These are phyloP conservation scores for Starmerella roubikii DNA, from an alignment of 805 yeast species.

Conservation along the genomic window DNA sequence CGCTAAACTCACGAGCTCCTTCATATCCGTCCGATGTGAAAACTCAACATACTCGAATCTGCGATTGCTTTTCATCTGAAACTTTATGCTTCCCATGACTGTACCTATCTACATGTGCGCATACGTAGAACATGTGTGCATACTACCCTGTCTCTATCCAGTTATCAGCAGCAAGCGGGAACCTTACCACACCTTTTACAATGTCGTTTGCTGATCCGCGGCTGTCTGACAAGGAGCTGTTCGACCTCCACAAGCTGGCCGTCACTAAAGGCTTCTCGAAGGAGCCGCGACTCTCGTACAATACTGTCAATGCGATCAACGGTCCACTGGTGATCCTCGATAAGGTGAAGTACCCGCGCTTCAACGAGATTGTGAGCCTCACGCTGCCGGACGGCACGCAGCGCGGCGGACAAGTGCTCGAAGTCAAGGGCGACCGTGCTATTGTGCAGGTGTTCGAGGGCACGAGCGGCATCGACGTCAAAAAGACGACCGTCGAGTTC, in stretches of 20 bases:
- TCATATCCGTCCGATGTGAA: no score
- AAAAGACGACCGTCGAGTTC: constrained; percentile 93
- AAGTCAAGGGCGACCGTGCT: constrained; percentile 93
- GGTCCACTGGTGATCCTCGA: constrained; percentile 92
- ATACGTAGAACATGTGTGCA: no score
- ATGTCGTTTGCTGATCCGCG: constrained; percentile 17
- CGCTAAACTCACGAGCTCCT: no score
- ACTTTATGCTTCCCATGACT: no score
- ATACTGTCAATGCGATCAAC: constrained; percentile 96
- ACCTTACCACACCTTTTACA: no score
- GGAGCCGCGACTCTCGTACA: constrained; percentile 82
- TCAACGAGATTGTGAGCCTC: constrained; percentile 90
- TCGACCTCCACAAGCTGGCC: constrained; percentile 77
- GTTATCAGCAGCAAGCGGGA: no score
- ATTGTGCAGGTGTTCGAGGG: constrained; percentile 99
- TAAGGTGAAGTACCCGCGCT: constrained; percentile 77
- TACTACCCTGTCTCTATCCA: no score
- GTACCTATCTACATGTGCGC: no score
- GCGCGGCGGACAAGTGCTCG: constrained; percentile 96
- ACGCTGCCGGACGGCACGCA: constrained; percentile 90
- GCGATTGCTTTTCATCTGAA: no score
- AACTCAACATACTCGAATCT: no score
- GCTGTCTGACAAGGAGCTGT: constrained; percentile 26
- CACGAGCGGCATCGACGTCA: constrained; percentile 96
- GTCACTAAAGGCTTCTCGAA: constrained; percentile 83